Conservation (phyloP, 2,329 filamentous ascomycete species). For the Aphanoascus verrucosus region DNA sequence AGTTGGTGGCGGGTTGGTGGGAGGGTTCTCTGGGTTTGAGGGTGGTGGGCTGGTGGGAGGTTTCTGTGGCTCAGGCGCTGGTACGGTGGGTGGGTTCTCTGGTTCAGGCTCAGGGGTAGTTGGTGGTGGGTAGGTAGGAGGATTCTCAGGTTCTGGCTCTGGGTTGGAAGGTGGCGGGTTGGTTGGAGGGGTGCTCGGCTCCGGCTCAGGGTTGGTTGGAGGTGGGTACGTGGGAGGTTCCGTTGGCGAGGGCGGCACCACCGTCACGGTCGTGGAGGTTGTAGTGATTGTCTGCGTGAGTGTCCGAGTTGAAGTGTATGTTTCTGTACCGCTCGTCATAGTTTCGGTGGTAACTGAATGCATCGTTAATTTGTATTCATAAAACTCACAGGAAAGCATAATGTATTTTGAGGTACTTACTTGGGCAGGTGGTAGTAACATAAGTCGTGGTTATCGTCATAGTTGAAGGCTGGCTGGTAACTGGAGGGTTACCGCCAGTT, state of each 20-base stretch:
- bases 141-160: not conserved
- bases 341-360: slow-evolving; percentile 15
- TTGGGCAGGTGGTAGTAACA: slow-evolving; percentile 24
- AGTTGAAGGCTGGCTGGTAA: not conserved
- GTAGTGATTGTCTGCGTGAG: slow-evolving; percentile 19
- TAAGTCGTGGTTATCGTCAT: slow-evolving; percentile 17
- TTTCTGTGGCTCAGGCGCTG: not conserved
- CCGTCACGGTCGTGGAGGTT: slow-evolving; percentile 17
- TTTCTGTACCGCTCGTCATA: slow-evolving; percentile 19
- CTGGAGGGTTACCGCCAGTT: not conserved
- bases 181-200: not conserved
- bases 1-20: slow-evolving; percentile 2
- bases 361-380: not conserved
- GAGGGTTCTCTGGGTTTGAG: slow-evolving; percentile 1
- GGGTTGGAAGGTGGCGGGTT: not conserved
- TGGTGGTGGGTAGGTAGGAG: not conserved
- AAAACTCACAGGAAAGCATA: not conserved
- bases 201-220: not conserved
- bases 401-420: slow-evolving; percentile 15
- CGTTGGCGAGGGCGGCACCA: slow-evolving; percentile 8
- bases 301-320: slow-evolving; percentile 19
- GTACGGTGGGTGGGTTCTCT: not conserved
- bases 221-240: not conserved
- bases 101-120: not conserved
- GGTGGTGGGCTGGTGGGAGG: not conserved